Evolutionary conservation across 257 asterid genomes (phyloP).

Genomic region (Solanum etuberosum): DNA sequence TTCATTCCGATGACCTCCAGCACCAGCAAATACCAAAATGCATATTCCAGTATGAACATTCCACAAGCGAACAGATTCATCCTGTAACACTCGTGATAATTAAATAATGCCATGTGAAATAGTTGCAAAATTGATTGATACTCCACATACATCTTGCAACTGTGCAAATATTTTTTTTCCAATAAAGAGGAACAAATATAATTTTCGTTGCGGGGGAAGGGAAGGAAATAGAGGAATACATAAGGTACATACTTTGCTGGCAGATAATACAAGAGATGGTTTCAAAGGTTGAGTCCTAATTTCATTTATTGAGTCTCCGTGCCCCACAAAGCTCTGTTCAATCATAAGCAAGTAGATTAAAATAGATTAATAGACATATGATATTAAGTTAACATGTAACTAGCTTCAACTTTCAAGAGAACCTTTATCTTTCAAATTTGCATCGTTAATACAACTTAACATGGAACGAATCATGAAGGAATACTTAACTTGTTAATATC

Average conservation of each 20-base stretch:
- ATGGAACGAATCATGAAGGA: neutral
- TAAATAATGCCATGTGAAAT: neutral
- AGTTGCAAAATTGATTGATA: neutral
- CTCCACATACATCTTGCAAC: neutral
- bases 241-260: conserved; percentile 67
- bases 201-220: neutral
- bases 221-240: neutral
- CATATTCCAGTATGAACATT: conserved; percentile 96
- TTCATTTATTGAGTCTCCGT: conserved; percentile 93
- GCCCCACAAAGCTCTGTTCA: conserved; percentile 88
- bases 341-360: neutral
- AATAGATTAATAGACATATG: neutral
- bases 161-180: neutral
- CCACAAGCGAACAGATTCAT: conserved; percentile 98
- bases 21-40: conserved; percentile 97
- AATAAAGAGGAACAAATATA: neutral
- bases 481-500: neutral
- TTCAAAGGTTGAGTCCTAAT: conserved; percentile 82
- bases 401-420: neutral
- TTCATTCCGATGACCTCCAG: conserved; percentile 99
- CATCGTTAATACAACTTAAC: neutral
- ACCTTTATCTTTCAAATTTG: neutral
- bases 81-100: conserved; percentile 28
- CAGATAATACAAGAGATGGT: conserved; percentile 89
- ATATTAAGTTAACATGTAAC: neutral